Evolutionary conservation across 345 rosid species (phyloP).

Genomic region (Streptanthus diversifolius): DNA sequence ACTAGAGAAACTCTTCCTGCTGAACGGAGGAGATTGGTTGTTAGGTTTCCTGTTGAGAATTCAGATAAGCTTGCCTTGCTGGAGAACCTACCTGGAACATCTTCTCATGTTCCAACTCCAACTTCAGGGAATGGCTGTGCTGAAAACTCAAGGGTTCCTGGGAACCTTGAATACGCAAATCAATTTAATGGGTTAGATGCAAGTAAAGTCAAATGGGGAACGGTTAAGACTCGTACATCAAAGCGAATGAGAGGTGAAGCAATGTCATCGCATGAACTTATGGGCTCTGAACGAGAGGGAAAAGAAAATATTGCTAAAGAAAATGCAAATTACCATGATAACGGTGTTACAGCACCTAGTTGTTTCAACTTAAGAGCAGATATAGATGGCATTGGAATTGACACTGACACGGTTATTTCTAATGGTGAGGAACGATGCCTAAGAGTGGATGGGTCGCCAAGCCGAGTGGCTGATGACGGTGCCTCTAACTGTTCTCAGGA

Average conservation of each 20-base stretch:
- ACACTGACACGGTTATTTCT: constrained; percentile 29
- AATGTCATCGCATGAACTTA: constrained; percentile 32
- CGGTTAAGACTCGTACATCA: constrained; percentile 66
- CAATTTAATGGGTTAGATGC: constrained; percentile 42
- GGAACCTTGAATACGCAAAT: constrained; percentile 38
- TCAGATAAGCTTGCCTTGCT: constrained; percentile 43
- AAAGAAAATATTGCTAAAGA: constrained; percentile 36
- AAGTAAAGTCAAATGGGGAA: constrained; percentile 84
- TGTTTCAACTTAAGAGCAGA: constrained; percentile 15
- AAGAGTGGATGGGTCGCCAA: constrained; percentile 40
- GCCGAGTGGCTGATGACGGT: constrained; percentile 29
- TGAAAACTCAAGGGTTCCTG: constrained; percentile 30
- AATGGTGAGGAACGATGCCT: constrained; percentile 31
- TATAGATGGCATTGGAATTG: constrained; percentile 24
- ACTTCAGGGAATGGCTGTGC: constrained; percentile 33
- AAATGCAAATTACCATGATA: constrained; percentile 33
- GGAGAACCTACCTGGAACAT: constrained; percentile 46
- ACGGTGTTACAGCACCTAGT: constrained; percentile 29
- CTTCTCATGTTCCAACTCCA: constrained; percentile 38
- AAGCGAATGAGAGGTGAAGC: constrained; percentile 66
- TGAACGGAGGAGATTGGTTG: constrained; percentile 65
- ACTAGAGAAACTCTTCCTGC: constrained; percentile 46
- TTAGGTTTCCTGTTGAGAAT: constrained; percentile 65
- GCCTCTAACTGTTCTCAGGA: constrained; percentile 27
- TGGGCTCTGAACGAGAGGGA: constrained; percentile 35